Conservation (phyloP, 176 grass and related monocot species). For the Saccharum officinarum region DNA sequence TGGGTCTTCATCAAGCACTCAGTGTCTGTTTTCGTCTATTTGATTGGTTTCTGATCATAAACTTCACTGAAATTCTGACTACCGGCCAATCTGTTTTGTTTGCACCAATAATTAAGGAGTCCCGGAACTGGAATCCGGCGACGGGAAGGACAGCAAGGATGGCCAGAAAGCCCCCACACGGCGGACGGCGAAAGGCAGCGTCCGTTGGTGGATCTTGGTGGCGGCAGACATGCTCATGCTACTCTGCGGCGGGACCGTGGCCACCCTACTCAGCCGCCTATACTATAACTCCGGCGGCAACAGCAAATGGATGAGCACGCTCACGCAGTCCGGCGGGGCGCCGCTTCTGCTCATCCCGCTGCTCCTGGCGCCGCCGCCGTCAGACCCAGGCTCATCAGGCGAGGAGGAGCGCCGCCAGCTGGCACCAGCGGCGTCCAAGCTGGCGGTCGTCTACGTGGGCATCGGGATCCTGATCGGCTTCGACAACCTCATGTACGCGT, state of each 20-base stretch:
- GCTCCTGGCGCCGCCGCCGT: constrained; percentile 18
- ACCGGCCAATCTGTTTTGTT: background rate
- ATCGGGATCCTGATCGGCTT: constrained; percentile 48
- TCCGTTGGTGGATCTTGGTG: constrained; percentile 61
- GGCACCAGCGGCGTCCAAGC: constrained; percentile 18
- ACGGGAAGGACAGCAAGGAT: background rate
- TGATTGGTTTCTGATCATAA: too few species aligned
- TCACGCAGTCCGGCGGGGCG: constrained; percentile 50
- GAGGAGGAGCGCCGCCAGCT: background rate
- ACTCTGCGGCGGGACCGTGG: constrained; percentile 53
- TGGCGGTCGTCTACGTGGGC: constrained; percentile 43
- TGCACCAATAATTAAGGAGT: background rate
- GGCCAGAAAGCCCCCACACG: background rate
- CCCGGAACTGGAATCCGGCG: background rate
- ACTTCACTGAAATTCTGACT: too few species aligned
- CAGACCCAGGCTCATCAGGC: background rate
- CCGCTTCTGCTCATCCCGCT: constrained; percentile 51
- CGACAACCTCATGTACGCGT: constrained; percentile 83
- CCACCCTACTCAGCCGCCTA: constrained; percentile 52
- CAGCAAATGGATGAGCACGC: constrained; percentile 74
- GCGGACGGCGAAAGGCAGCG: background rate
- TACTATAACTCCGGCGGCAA: constrained; percentile 77
- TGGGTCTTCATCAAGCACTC: background rate
- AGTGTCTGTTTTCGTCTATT: background rate
- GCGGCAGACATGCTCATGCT: constrained; percentile 42